Evolutionary conservation across 23 red algal genomes (phyloP), one percentile per base, ranked within the genome.

Genomic region (Cyanidiococcus yangmingshanensis): DNA sequence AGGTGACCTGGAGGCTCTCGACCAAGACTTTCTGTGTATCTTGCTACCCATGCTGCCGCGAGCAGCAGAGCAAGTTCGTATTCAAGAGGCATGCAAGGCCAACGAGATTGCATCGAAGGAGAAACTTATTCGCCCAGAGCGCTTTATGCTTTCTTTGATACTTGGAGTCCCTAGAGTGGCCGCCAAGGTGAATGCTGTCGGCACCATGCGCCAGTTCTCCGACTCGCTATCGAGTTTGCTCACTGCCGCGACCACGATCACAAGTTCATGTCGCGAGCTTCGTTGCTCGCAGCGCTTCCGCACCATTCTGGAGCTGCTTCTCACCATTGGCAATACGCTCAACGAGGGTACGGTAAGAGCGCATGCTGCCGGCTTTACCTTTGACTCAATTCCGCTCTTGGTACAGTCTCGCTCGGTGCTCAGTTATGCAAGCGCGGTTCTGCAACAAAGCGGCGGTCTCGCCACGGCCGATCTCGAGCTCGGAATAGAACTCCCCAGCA

Each of bases 1-100:
- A 2, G 63, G 63, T 35, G 63, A 71, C 32, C n/a, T 71, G 12
- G n/a, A 71, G 12, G n/a, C n/a, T 29, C 63, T 71, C 63, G 63
- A 35, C 27, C n/a, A 7, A 25, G 63, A 71, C 32, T 71, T 71
- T 35, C 27, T 71, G 12, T 7, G 7, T 3, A 71, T 71, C 27
- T 29, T 71, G 7, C 3, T 7, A 25, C 21, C n/a, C 12, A 71
- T 71, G 63, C n/a, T 71, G 7, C 63, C 63, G 27, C 32, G 16
- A 71, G n/a, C 63, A 35, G 12, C 21, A 35, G 63, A 71, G 63
- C 63, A 71, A 30, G n/a, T 12, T 12, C 63, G 63, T 29, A 7
- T 71, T 2, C n/a, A 7, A 7, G 63, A 71, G 63, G 63, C 63
- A 2, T 25, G 3, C n/a, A 2, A 25, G n/a, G 27, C 63, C 63